Base-by-base conservation (phyloP, 179 eudicot species). In the Patellifolia procumbens region DNA sequence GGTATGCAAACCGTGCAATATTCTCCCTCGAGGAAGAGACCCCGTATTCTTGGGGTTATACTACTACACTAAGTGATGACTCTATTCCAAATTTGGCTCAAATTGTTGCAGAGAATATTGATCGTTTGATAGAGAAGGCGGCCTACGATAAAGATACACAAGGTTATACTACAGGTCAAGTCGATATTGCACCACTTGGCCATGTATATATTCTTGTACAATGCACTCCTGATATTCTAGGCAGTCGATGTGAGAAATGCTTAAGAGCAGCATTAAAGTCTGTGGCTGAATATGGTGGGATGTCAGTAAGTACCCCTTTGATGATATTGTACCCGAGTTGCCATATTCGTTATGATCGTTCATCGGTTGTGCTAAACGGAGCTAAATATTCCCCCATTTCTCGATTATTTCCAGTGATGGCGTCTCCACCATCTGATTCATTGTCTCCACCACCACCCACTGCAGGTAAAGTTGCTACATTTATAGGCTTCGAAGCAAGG, bases 181-280 rank as follows among this genome's bases (percentile, higher is more conserved):
- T 55, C 7, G 37, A n/a, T 3, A 12, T 68, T 2, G 20, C 64
- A 0, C 2, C 32, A 19, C 17, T 52, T n/a, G 60, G 56, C 11
- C 68, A 49, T 20, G 56, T 76, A 6, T 80, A 83, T 60, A n/a
- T 19, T n/a, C 35, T 74, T 16, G 82, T 42, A 29, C 79, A 74
- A 42, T 82, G 85, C 62, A 82, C 82, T 5, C 76, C 82, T 7
- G 85, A 82, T 71, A 78, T 82, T 34, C 24, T 82, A 13, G 85
- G 82, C 5, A 48, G 29, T 22, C 52, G 17, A 15, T 82, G 85
- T 58, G 79, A 82, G 26, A 31, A 73, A n/a, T 82, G 85, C 31
- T 76, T 78, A 2, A 15, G 74, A 58, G 63, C 58, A 1, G 79
- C 76, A 17, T 52, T 78, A 0, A 72, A 59, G 28, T 4, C 9